Base-by-base conservation (phyloP, 139 green algal genomes). In the Axilococcus clingmanii region DNA sequence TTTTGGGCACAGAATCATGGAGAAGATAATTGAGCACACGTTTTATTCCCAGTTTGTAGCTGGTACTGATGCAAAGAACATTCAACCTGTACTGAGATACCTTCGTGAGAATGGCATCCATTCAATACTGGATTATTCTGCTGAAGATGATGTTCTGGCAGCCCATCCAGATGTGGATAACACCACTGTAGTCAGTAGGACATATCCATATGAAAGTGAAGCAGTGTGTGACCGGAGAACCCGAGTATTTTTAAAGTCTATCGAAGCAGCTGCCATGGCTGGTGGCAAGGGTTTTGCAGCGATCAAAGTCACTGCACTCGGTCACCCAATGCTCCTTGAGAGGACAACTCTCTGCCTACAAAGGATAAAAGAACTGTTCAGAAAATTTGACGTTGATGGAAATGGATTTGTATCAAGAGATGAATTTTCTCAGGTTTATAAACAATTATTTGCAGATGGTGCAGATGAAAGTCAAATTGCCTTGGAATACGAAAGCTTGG, bases 11-110 rank as follows among this genome's bases (percentile, higher is more conserved):
- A 52, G 22, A 3, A 32, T 84, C 4, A 73, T 69, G 2, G 68
- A 86, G 24, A 49, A 30, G 6, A 23, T 84, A 3, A 51, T 94
- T 25, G 69, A 68, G 16, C 52, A 65, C 17, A 88, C 80, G 16
- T 92, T 93, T 53, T 91, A 93, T 64, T 61, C 57, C 28, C 85
- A 94, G 49, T 94, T 94, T 56, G 91, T 87, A 46, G 83, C 74
- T 37, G 81, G 82, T 20, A 70, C 85, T 46, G 57, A 71, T 20
- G 60, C 68, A 16, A 30, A 59, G 2, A 54, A 69, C 41, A 74
- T 91, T 17, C 56, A 62, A 52, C 69, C 68, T 4, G 69, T 68
- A 0, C 71, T 87, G 22, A 9, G 61, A 2, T 54, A 31, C 33
- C 59, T 84, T 29, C 47, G 59, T 14, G 16, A 30, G 4, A 58